Evolutionary conservation across 805 yeast species (phyloP), one percentile per base, ranked within the genome.

Genomic region (Saccharomycopsis microspora): DNA sequence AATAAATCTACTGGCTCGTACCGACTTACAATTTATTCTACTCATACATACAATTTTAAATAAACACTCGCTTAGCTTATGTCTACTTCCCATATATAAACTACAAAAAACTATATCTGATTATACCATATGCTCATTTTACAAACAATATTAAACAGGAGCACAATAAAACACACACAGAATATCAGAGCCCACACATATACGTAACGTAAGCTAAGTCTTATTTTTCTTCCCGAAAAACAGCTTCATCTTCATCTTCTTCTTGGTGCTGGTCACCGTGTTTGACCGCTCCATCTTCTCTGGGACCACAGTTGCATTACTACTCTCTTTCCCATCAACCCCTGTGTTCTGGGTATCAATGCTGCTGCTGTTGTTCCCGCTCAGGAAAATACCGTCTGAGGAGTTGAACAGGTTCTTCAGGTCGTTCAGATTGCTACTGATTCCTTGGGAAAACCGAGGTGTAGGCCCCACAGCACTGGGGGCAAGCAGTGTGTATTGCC

Each of bases 151-250:
- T 19, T 19, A 19, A 19, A 19, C 19, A 19, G 19, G 19, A 19
- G 19, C 19, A 19, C 19, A 19, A 19, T 19, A 19, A 19, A 19
- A 19, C 19, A 19, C 19, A 19, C 19, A 19, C 19, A 19, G 19
- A 19, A 19, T 19, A 19, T 19, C 19, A 19, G 19, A 19, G 19
- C 19, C 19, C 19, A 19, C 19, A 19, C 19, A 19, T 19, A 19
- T 19, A 19, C 19, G 19, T 19, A 19, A 19, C 19, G 19, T 19
- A 34, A 34, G 10, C n/a, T n/a, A 34, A 34, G 36, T n/a, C 36
- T n/a, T 8, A n/a, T 41, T 43, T 43, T 51, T 51, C 29, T 47
- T 45, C 5, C 50, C 51, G 41, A 51, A 51, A 44, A 51, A 45
- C 5, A 42, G 38, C 48, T 46, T 48, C 54, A 38, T 51, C 30